Evolutionary conservation across 1,139 yeast genomes (phyloP).

Genomic region (Taphrina confusa): DNA sequence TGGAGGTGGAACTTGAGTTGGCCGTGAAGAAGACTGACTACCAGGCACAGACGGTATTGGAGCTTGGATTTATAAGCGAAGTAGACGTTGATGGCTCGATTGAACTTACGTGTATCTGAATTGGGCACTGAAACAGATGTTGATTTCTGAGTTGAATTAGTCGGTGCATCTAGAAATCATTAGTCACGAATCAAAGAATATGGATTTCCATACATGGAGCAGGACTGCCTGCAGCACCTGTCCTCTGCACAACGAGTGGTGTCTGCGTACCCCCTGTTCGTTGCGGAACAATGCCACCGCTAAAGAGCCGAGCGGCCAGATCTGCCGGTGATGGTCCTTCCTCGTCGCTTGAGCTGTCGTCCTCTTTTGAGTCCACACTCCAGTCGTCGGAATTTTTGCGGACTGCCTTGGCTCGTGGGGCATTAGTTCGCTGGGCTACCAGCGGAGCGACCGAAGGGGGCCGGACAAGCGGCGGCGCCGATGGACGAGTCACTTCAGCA

Average conservation of each 20-base stretch:
- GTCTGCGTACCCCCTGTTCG: constrained; percentile 27
- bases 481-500: constrained; percentile 22
- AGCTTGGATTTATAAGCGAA: too few species aligned
- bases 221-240: constrained; percentile 45
- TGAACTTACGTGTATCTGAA: constrained; percentile 26
- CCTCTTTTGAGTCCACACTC: constrained; percentile 23
- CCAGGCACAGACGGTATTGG: not conserved
- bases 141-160: constrained; percentile 32
- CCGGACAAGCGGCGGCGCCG: constrained; percentile 38
- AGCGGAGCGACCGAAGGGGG: constrained; percentile 32
- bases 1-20: constrained; percentile 38
- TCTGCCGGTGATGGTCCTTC: constrained; percentile 35
- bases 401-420: constrained; percentile 16
- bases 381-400: constrained; percentile 25
- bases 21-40: constrained; percentile 1
- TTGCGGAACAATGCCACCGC: constrained; percentile 31
- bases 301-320: constrained; percentile 25
- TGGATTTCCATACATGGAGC: constrained; percentile 45
- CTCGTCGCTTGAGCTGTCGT: constrained; percentile 27
- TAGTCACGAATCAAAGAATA: not conserved
- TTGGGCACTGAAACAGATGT: constrained; percentile 5
- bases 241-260: constrained; percentile 22
- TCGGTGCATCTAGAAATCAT: constrained; percentile 39
- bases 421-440: constrained; percentile 14
- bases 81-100: constrained; percentile 35